Evolutionary conservation across 495 filamentous ascomycete genomes (phyloP), one percentile per base, ranked within the genome.

Genomic region (Podospora australis): DNA sequence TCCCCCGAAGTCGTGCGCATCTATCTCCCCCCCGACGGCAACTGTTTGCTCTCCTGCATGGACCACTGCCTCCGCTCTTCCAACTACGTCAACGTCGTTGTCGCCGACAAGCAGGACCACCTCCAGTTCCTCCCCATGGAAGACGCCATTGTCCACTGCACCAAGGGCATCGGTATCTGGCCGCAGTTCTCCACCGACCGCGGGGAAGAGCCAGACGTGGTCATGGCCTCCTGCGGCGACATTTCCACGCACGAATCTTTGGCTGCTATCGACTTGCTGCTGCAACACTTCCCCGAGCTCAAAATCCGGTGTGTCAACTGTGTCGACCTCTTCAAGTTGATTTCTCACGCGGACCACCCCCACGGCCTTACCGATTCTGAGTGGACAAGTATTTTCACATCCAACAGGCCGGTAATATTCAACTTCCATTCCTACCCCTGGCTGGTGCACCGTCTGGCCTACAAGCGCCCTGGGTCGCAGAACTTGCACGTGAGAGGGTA

Each of bases 341-440:
- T 86, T 45, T 77, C 78, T 26, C 60, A 77, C 25, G 66, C 58
- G 19, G 72, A 86, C 49, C 82, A 87, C 62, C 79, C 83, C 0
- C 84, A 88, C 64, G 83, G 83, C 22, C 68, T 86, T 46, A 70
- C 69, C 1, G 78, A 86, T 49, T 54, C 50, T 22, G 77, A 83
- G 55, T 87, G 78, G 78, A 57, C 60, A n/a, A 67, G 81, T 4
- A 53, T 84, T 42, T 87, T 87, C 70, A 88, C 83, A 1, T 65
- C 67, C 17, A 67, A 85, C 70, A 79, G 72, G 49, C 83, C 83
- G 26, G 72, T 85, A 62, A 77, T 87, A 54, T 87, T 88, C 77
- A 86, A 86, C 70, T 87, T 86, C 78, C 83, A 88, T 68, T 80
- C 75, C 14, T 86, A 88, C 65, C 84, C 84, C 2, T 88, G 81